A percentile compares a stretch with the other conserved stretches of the same genome.
Conservation (phyloP, 805 yeast genomes). For the Suhomyces faveliae region DNA sequence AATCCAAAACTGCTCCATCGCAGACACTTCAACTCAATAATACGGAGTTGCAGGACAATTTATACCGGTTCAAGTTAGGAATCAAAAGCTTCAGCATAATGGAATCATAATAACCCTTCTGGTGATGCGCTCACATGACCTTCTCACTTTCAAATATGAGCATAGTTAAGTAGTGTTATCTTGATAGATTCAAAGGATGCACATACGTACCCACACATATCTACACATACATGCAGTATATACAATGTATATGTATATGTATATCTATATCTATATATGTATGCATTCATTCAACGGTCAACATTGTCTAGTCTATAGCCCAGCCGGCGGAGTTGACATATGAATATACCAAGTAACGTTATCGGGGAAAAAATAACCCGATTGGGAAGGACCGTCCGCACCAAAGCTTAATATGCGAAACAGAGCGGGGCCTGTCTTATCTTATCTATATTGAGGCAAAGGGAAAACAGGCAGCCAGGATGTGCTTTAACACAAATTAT, state of each 20-base stretch:
- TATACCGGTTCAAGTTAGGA: slow-evolving; percentile 26
- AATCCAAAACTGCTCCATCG: slow-evolving; percentile 2
- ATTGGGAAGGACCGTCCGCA: not conserved
- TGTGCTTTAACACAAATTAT: not conserved
- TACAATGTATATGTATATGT: no score
- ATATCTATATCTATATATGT: no score
- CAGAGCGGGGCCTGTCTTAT: slow-evolving; percentile 4
- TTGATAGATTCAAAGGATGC: not conserved
- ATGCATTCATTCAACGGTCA: not conserved
- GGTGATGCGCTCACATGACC: not conserved
- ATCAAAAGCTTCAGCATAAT: slow-evolving; percentile 14
- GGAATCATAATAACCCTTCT: not conserved
- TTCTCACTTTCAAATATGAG: not conserved
- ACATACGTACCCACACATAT: not conserved
- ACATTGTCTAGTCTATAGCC: not conserved
- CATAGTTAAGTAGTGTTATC: no score
- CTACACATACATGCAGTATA: no score
- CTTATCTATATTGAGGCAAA: slow-evolving; percentile 8
- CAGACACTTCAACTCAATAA: not conserved
- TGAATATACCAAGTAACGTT: not conserved
- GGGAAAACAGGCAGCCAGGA: not conserved
- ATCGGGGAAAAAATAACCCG: slow-evolving; percentile 5
- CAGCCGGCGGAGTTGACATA: not conserved
- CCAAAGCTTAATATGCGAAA: not conserved
- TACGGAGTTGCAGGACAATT: slow-evolving; percentile 2